A percentile compares a stretch with the other conserved stretches of the same genome.
Evolutionary conservation across 2,329 filamentous ascomycete species (phyloP).

Genomic region (Trichoderma sp.): DNA sequence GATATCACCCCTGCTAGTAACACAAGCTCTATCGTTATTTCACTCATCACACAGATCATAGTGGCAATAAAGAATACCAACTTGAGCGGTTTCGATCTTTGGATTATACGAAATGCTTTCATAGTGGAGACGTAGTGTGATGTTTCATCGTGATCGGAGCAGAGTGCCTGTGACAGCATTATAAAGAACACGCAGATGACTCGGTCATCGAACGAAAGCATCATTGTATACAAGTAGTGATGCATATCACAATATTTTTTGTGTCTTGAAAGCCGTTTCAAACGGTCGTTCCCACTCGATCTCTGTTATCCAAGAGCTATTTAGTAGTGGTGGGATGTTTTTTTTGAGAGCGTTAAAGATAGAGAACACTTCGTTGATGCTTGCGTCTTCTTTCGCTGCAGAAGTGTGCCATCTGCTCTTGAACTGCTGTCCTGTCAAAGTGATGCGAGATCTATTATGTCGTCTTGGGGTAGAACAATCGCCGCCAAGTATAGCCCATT

Average conservation of each 20-base stretch:
- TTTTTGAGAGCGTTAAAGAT: background rate
- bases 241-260: background rate
- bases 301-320: background rate
- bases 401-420: background rate
- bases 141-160: background rate
- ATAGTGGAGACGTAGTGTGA: background rate
- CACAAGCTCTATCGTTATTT: background rate
- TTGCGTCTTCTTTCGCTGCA: background rate
- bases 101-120: background rate
- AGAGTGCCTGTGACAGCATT: background rate
- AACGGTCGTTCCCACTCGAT: background rate
- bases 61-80: background rate
- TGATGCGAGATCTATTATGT: background rate
- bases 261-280: background rate
- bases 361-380: background rate
- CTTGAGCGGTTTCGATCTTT: background rate
- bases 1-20: background rate
- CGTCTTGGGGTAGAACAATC: background rate
- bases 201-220: background rate
- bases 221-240: background rate
- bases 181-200: background rate
- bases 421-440: background rate
- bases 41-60: background rate
- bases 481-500: background rate
- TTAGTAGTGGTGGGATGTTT: background rate